phyloP scores from a whole-genome alignment of 352 stramenopile species.

The Chrysophaeum taylorii region DNA sequence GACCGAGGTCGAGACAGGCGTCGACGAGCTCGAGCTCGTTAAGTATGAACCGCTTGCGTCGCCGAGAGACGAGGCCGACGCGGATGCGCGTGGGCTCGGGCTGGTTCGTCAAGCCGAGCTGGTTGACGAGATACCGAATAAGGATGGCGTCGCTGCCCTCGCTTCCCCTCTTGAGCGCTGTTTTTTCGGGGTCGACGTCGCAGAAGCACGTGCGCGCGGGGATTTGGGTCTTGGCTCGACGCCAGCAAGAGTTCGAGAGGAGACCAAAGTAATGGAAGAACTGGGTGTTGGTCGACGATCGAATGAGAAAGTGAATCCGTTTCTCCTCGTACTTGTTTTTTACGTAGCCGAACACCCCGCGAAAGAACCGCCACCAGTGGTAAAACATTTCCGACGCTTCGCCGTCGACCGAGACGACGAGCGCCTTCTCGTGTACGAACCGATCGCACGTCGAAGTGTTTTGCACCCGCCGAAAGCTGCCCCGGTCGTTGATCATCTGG shows the following conservation, averaged over 20 bases:
- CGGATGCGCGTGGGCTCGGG: not conserved
- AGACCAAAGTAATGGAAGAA: conserved; percentile 12
- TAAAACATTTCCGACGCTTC: not conserved
- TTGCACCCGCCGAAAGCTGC: no score
- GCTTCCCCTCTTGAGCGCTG: not conserved
- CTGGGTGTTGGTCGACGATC: not conserved
- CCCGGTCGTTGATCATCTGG: not conserved
- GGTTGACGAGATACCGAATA: not conserved
- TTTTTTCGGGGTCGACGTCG: not conserved
- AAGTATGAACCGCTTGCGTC: conserved; percentile 18
- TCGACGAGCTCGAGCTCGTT: conserved; percentile 14
- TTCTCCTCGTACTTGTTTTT: not conserved
- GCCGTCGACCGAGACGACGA: not conserved
- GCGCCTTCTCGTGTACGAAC: not conserved
- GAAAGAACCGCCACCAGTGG: conserved; percentile 6
- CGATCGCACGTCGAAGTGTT: not conserved
- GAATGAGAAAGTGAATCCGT: not conserved
- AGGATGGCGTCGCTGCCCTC: no score
- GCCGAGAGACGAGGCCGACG: conserved; percentile 17
- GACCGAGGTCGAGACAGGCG: not conserved
- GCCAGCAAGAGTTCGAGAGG: conserved; percentile 6
- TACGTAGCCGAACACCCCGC: not conserved
- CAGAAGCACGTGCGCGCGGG: conserved; percentile 9
- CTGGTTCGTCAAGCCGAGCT: not conserved
- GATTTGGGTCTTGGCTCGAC: not conserved